Evolutionary conservation across 352 stramenopile genomes (phyloP).

Genomic region (Phytophthora rubi): DNA sequence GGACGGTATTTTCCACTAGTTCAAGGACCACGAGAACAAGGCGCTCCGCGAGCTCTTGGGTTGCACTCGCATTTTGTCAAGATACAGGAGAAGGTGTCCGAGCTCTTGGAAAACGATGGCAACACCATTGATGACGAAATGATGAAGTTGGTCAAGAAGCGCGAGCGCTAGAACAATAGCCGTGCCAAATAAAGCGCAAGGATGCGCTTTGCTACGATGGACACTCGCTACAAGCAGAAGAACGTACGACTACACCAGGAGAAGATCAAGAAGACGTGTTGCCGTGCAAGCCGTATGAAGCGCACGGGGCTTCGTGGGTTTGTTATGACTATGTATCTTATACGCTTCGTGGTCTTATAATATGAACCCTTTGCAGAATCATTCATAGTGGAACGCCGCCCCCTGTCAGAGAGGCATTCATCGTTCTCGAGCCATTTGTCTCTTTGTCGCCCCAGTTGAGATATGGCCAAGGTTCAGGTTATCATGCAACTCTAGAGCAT

Average conservation of each 20-base stretch:
- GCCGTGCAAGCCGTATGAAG: conserved; percentile 67
- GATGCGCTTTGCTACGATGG: conserved; percentile 88
- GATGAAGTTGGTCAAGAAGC: conserved; percentile 90
- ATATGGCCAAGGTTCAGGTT: too few species aligned
- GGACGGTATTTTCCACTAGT: conserved; percentile 83
- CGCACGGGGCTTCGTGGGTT: too few species aligned
- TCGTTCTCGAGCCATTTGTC: too few species aligned
- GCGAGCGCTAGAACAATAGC: conserved; percentile 88
- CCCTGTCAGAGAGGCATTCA: too few species aligned
- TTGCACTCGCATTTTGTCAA: conserved; percentile 81
- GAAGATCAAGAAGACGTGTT: conserved; percentile 83
- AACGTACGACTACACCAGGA: conserved; percentile 81
- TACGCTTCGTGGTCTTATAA: too few species aligned
- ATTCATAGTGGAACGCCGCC: too few species aligned
- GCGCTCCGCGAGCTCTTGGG: conserved; percentile 76
- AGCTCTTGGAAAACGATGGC: conserved; percentile 81
- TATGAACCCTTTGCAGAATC: too few species aligned
- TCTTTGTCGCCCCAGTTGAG: too few species aligned
- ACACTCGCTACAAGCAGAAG: conserved; percentile 84
- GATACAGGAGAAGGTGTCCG: conserved; percentile 84
- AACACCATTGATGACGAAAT: conserved; percentile 85
- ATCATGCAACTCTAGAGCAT: too few species aligned
- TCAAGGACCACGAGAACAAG: conserved; percentile 52
- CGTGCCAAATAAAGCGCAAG: conserved; percentile 89
- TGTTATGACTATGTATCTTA: too few species aligned